phyloP scores from a whole-genome alignment of 495 filamentous ascomycete genomes.

The Penicillium desertorum region DNA sequence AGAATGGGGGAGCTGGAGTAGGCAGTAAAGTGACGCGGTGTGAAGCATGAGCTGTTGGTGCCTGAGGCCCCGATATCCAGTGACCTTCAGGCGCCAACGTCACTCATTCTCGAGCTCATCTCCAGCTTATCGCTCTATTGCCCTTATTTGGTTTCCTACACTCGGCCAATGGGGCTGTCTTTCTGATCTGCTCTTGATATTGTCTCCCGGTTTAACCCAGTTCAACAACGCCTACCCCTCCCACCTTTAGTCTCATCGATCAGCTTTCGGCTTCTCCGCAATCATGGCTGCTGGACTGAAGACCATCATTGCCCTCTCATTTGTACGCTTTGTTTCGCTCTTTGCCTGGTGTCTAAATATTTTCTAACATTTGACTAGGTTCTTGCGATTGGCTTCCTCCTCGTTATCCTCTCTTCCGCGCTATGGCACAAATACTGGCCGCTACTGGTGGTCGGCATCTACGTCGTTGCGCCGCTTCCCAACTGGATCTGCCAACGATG shows the following conservation, averaged over 20 bases:
- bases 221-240: constrained; percentile 3
- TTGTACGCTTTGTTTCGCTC: constrained; percentile 55
- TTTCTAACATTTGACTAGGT: constrained; percentile 54
- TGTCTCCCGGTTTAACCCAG: constrained; percentile 8
- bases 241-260: constrained; percentile 8
- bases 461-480: constrained; percentile 87
- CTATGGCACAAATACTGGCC: constrained; percentile 92
- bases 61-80: constrained; percentile 39
- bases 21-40: constrained; percentile 38
- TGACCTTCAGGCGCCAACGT: constrained; percentile 41
- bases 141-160: constrained; percentile 10
- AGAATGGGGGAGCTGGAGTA: constrained; percentile 31
- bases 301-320: constrained; percentile 98
- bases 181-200: constrained; percentile 8
- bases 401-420: constrained; percentile 96
- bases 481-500: constrained; percentile 92
- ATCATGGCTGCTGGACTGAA: constrained; percentile 90
- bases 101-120: constrained; percentile 28
- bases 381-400: constrained; percentile 97
- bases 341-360: neutral
- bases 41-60: constrained; percentile 37
- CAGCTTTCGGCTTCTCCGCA: constrained; percentile 33
- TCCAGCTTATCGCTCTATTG: constrained; percentile 8
- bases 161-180: constrained; percentile 28
- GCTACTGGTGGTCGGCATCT: constrained; percentile 91